phyloP scores from a whole-genome alignment of 78 protist species.

The Anaeramoeba flamelloides region DNA sequence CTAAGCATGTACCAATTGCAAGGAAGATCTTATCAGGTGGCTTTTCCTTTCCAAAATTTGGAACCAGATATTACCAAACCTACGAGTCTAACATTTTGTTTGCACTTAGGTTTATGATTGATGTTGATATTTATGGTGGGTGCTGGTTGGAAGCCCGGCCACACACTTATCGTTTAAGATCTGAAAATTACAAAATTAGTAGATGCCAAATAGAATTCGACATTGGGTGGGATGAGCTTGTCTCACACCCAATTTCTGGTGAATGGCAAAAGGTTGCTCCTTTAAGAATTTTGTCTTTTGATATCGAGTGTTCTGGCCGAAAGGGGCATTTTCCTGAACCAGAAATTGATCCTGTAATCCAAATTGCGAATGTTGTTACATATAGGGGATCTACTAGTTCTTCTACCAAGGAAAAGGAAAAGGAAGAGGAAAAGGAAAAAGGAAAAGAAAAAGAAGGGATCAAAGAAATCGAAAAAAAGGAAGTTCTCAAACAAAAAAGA shows the following conservation, averaged over 20 bases:
- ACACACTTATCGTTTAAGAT: not conserved
- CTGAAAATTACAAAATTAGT: not conserved
- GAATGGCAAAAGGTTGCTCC: slow-evolving; percentile 80
- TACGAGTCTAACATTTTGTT: slow-evolving; percentile 77
- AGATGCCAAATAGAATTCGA: not conserved
- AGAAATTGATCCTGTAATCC: slow-evolving; percentile 90
- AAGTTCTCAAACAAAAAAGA: too few relatives aligned
- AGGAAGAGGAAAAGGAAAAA: too few relatives aligned
- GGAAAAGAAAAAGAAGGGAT: too few relatives aligned
- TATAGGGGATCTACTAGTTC: too few relatives aligned
- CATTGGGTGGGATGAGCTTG: not conserved
- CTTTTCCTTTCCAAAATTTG: not conserved
- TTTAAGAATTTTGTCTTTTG: slow-evolving; percentile 77
- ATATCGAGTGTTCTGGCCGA: slow-evolving; percentile 92
- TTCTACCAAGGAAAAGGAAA: too few relatives aligned
- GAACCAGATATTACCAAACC: slow-evolving; percentile 24
- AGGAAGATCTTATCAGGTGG: not conserved
- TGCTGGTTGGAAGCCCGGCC: not conserved
- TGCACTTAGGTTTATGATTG: slow-evolving; percentile 85
- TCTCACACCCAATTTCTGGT: slow-evolving; percentile 21
- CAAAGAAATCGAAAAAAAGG: too few relatives aligned
- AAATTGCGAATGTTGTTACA: slow-evolving; percentile 70
- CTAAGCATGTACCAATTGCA: not conserved
- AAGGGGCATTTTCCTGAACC: slow-evolving; percentile 93
- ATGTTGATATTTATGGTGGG: slow-evolving; percentile 11